These are phyloP conservation scores for Mycena maculata DNA, from an alignment of 768 basidiomycete species.

Conservation along the genomic window DNA sequence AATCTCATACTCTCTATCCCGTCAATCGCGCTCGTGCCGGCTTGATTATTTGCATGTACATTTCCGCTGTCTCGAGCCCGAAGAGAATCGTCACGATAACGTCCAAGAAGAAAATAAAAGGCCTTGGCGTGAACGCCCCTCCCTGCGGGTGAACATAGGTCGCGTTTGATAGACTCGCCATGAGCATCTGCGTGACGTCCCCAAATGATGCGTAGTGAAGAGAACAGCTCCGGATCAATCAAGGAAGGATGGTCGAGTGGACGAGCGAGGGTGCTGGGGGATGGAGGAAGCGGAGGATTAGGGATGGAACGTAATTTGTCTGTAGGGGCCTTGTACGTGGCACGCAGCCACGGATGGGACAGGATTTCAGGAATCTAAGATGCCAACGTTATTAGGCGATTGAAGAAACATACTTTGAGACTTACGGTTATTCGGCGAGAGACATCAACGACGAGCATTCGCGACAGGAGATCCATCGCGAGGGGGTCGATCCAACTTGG, in stretches of 20 bases:
- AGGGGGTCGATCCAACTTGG: conserved; percentile 84
- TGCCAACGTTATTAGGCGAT: conserved; percentile 4
- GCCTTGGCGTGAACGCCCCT: conserved; percentile 84
- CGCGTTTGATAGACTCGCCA: conserved; percentile 66
- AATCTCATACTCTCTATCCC: conserved; percentile 46
- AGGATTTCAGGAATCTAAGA: conserved; percentile 87
- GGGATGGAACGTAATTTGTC: conserved; percentile 41
- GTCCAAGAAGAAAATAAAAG: conserved; percentile 86
- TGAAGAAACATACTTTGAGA: conserved; percentile 22
- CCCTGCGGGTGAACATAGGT: conserved; percentile 77
- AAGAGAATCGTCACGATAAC: conserved; percentile 72
- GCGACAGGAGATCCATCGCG: conserved; percentile 83
- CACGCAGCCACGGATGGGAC: conserved; percentile 83
- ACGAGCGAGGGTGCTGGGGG: conserved; percentile 73
- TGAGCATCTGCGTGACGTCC: conserved; percentile 72
- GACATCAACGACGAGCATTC: conserved; percentile 92
- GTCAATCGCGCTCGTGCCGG: conserved; percentile 27
- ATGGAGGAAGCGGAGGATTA: conserved; percentile 64
- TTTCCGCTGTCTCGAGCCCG: conserved; percentile 62
- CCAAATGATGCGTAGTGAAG: conserved; percentile 87
- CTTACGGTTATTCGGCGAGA: conserved; percentile 82
- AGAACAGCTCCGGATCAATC: conserved; percentile 82
- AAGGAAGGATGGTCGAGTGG: conserved; percentile 75
- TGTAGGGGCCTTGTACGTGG: conserved; percentile 49
- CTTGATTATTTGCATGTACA: neutral